Evolutionary conservation across 257 asterid species (phyloP), one percentile per base, ranked within the genome.

Genomic region (Anisodus acutangulus): DNA sequence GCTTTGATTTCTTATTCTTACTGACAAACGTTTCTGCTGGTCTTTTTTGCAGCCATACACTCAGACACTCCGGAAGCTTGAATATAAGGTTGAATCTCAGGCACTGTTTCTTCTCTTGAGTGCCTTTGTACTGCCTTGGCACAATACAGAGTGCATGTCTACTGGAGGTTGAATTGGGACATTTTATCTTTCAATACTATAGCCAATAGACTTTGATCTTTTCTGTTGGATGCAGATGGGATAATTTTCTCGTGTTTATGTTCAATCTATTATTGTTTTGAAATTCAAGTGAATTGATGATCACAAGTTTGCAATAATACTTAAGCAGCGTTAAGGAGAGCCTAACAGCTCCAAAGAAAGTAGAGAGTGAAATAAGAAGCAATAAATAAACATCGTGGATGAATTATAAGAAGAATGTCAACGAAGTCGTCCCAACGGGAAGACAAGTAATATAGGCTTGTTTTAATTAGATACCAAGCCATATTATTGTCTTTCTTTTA

Each of bases 1-100:
- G 51, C 74, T 67, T 67, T 82, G 15, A 9, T 58, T 6, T 12
- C 16, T 51, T n/a, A 11, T 7, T 64, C 39, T 37, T 13, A 45
- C 84, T 82, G 12, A 69, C 26, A 17, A 62, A 1, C 22, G 47
- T 57, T 63, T 54, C 47, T 70, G 15, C 37, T 80, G 59, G 17
- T 70, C 74, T 63, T 59, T n/a, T 60, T 47, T 55, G 37, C 90
- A 88, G 92, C 86, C 55, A 63, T 84, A 39, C 92, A 91, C 66
- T 81, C 91, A 3, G 91, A 90, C 82, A 78, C 87, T 12, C 86
- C 83, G 1, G 91, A 83, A 78, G 82, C 83, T 19, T 90, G 89
- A 88, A 54, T 22, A 19, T 68, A 69, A 37, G 49, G 69, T n/a
- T 81, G 62, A 31, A 43, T 55, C 70, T 12, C 85, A 55, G 74